These are phyloP conservation scores for Trichoderma parareesei DNA, from an alignment of 495 filamentous ascomycete genomes.

Conservation along the genomic window DNA sequence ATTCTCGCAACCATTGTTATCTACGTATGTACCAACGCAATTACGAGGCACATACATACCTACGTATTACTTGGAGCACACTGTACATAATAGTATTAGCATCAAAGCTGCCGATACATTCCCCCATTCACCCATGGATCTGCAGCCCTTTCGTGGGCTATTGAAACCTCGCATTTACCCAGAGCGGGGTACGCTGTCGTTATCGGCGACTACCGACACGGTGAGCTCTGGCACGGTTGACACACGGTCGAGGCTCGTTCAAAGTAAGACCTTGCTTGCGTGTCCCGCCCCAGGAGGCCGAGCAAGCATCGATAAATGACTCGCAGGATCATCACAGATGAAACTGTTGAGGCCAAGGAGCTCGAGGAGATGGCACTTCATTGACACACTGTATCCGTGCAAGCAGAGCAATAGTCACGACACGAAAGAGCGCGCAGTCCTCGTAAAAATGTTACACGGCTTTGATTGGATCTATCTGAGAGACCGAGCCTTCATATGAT, in stretches of 20 bases:
- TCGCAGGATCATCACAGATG: background rate
- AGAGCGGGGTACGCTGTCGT: constrained; percentile 4
- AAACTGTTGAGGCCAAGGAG: background rate
- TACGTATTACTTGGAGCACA: background rate
- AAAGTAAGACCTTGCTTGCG: background rate
- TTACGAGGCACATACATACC: too few species aligned
- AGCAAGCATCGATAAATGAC: background rate
- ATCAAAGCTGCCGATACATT: background rate
- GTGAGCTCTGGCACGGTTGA: background rate
- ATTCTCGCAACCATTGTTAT: too few species aligned
- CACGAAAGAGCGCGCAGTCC: background rate
- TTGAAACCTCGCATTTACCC: background rate
- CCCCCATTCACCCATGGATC: constrained; percentile 1
- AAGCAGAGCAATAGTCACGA: background rate
- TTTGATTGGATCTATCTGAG: background rate
- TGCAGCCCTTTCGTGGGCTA: background rate
- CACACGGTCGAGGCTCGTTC: background rate
- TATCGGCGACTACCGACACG: constrained; percentile 3
- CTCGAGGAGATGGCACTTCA: background rate
- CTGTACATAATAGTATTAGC: background rate
- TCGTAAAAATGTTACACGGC: background rate
- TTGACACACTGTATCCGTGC: background rate
- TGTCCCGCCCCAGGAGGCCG: too few species aligned
- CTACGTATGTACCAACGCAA: too few species aligned
- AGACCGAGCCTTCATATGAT: constrained; percentile 1